Evolutionary conservation across 2,329 filamentous ascomycete genomes (phyloP), one percentile per base, ranked within the genome.

Genomic region (Tolypocladium amazonense): DNA sequence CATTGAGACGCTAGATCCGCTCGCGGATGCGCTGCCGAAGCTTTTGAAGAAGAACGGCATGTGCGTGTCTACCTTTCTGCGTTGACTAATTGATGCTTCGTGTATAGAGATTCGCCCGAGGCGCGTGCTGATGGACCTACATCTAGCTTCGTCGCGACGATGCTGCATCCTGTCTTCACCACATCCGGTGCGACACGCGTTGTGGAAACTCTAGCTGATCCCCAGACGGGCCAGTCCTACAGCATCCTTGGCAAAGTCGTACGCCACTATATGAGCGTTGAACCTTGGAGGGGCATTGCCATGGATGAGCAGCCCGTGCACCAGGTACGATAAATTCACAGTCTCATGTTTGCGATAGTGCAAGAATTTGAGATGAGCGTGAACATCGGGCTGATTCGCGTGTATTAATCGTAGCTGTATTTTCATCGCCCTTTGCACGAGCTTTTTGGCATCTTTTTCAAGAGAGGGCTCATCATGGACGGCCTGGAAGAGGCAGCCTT

Each of bases 121-220:
- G 3, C 2, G 1, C 15, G 18, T 52, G 14, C 47, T 56, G n/a
- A n/a, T 38, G 1, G 14, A 15, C 7, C 23, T 25, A 20, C 35
- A 15, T 33, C 15, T 56, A 77, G 76, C 37, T 79, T 79, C 62
- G 74, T 77, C n/a, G 76, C 73, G 1, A 77, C 76, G 0, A 63
- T 79, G 45, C 74, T 81, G 11, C 79, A 81, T 60, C 79, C 79
- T 7, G 73, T 77, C 5, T 79, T 81, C 67, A 76, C 78, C 64
- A 81, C 79, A 4, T 75, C 76, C 2, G 73, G 72, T 2, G 71
- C 73, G 2, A 67, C 71, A 9, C 73, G 75, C 6, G 68, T 69
- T 27, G 69, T 80, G 47, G 70, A 75, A n/a, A 62, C 76, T n/a
- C 66, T 63, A 25, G 72, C 72, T 47, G 67, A 77, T 56, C 68